Base-by-base conservation (phyloP, 768 basidiomycete genomes). In the Imleria badia region DNA sequence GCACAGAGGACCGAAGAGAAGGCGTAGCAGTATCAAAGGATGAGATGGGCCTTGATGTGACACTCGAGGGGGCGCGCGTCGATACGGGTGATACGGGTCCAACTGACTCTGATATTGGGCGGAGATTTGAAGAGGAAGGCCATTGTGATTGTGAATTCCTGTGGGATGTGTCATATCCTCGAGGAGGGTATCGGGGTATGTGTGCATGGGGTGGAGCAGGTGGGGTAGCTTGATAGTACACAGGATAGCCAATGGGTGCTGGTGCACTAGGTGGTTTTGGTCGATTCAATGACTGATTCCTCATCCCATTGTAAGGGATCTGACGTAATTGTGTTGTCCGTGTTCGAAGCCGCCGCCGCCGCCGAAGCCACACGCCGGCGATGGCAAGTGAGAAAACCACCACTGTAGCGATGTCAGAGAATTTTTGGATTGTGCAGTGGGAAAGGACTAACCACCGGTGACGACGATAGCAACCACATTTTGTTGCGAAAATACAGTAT, bases 111-210 rank as follows among this genome's bases (percentile, higher is more conserved):
- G 57, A 38, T 20, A 22, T 9, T 3, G 48, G 8, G 20, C 10
- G 29, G 20, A 35, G 3, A 26, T 45, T 20, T 10, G 60, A 33
- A 36, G 42, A 19, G 1, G 52, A 51, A 6, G 30, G 19, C 33
- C 35, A 14, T 17, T 60, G 60, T 4, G 48, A 33, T n/a, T 10
- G 55, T 9, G 55, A 20, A 26, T 48, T 6, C 3, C 14, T 14
- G 5, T 26, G 9, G 29, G 22, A 36, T 11, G 52, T 12, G 22
- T 41, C 38, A 40, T 56, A 30, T 22, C 45, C 48, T 12, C 17
- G 52, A 35, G 60, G 55, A 14, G 58, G 58, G 44, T 56, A 58
- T 46, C 22, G 56, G 4, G 52, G 54, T 11, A 38, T 29, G 23
- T 52, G 43, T 17, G 17, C 22, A 13, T 39, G 51, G 2, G 51